Base-by-base conservation (phyloP, 495 filamentous ascomycete genomes). In the Neurospora sp. region DNA sequence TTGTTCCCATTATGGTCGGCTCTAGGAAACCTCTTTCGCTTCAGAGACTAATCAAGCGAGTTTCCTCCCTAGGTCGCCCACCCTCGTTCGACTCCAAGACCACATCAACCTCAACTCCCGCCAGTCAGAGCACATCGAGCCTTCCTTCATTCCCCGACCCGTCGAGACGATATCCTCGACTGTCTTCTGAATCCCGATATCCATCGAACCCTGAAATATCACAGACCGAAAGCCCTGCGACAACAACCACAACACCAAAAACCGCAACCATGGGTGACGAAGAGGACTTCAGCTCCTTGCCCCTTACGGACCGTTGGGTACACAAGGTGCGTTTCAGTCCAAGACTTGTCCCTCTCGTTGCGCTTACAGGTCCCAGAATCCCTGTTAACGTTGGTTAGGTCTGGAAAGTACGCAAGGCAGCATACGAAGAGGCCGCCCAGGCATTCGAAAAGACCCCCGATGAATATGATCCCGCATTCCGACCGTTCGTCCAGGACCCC, bases 331-430 rank as follows among this genome's bases (percentile, higher is more conserved):
- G 86, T 77, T 35, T 42, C 53, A 39, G 27, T 18, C 7, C 53
- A 35, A 65, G 27, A 35, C 53, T 35, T 35, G 53, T 31, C 42
- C 41, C 27, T 59, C 70, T 69, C 71, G 41, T 27, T 31, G 12
- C 40, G 69, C 45, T 31, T 27, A 31, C 44, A 14, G 41, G 18
- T 35, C 71, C 31, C 31, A 71, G 75, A 47, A 80, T 59, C 12
- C 20, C 39, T 41, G 18, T 70, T 7, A 9, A 14, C 40, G 42
- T 20, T 38, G 8, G 31, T 18, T 72, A 96, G 91, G 90, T 92
- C 78, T 99, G 96, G 96, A 99, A 99, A 87, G 96, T 96, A 53
- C 88, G 96, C 75, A 99, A 99, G 81, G 88, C 89, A 79, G 96
- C 91, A 69, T 99, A 98, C 81, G 96, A 98, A 84, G 93, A 95